Percentiles rank a stretch among this genome's conserved stretches.
Evolutionary conservation across 1,284 basidiomycete genomes (phyloP).

Genomic region (Golubevia pallescens): DNA sequence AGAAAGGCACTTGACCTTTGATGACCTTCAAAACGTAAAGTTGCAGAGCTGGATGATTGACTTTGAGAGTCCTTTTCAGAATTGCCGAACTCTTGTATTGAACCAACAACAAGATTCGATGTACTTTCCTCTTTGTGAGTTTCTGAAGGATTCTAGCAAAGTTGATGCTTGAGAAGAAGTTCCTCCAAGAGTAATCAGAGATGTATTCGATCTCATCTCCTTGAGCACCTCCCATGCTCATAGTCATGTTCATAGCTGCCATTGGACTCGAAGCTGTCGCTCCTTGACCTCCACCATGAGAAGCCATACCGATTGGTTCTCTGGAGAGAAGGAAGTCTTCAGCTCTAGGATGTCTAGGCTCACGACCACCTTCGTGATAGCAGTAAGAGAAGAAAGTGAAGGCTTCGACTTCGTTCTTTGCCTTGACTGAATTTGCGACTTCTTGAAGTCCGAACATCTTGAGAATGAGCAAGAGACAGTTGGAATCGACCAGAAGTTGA

Average conservation of each 20-base stretch:
- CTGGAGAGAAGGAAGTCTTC: conserved; percentile 67
- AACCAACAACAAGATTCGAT: conserved; percentile 92
- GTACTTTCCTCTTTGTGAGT: conserved; percentile 89
- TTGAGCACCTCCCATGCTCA: neutral
- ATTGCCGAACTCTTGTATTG: conserved; percentile 92
- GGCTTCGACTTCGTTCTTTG: conserved; percentile 83
- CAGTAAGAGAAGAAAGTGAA: conserved; percentile 4
- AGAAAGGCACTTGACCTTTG: conserved; percentile 98
- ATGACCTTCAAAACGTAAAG: conserved; percentile 96
- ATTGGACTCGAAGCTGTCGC: conserved; percentile 30
- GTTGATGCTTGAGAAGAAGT: conserved; percentile 97
- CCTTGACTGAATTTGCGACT: conserved; percentile 79
- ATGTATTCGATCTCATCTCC: conserved; percentile 74
- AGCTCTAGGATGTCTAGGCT: conserved; percentile 44
- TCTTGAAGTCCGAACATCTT: conserved; percentile 99
- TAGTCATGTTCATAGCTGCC: neutral
- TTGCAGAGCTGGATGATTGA: conserved; percentile 91
- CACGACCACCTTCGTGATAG: conserved; percentile 17
- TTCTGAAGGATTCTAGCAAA: conserved; percentile 99
- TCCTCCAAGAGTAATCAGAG: conserved; percentile 94
- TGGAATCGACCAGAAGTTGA: conserved; percentile 91
- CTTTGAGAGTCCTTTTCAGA: conserved; percentile 89
- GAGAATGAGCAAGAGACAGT: conserved; percentile 88
- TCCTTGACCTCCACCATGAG: conserved; percentile 66
- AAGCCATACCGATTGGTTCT: conserved; percentile 69